Evolutionary conservation across 495 filamentous ascomycete genomes (phyloP).

Genomic region (Neurospora sp.): DNA sequence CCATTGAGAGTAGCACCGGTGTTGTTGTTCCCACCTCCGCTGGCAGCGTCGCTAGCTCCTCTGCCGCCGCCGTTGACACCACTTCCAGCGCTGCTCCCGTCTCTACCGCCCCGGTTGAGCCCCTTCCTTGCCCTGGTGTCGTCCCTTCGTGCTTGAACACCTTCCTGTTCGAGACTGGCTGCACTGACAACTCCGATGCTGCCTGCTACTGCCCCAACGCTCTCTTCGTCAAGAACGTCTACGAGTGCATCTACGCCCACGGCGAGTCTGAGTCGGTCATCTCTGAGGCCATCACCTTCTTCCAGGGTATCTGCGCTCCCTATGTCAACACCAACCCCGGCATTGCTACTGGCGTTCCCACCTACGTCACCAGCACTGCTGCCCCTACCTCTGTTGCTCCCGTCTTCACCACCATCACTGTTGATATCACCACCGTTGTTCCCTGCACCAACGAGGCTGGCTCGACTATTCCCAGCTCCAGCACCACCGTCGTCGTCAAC

Average conservation of each 20-base stretch:
- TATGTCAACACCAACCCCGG: constrained; percentile 70
- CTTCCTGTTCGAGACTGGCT: constrained; percentile 66
- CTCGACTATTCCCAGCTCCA: constrained; percentile 39
- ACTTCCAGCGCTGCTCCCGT: constrained; percentile 23
- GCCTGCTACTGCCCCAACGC: constrained; percentile 79
- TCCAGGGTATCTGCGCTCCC: constrained; percentile 82
- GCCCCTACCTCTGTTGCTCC: constrained; percentile 31
- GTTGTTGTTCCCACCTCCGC: constrained; percentile 7
- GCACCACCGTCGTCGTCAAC: constrained; percentile 42
- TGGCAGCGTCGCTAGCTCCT: neutral
- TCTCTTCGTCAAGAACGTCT: constrained; percentile 69
- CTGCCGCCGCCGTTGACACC: constrained; percentile 9
- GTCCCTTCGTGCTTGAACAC: constrained; percentile 91
- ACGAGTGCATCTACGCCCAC: constrained; percentile 70
- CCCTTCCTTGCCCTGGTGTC: constrained; percentile 53
- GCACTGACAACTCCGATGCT: constrained; percentile 72
- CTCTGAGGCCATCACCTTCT: constrained; percentile 64
- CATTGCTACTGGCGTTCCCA: constrained; percentile 62
- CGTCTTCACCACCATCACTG: constrained; percentile 52
- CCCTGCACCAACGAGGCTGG: constrained; percentile 42
- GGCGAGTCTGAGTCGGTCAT: constrained; percentile 55
- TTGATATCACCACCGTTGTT: constrained; percentile 40
- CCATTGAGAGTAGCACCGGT: neutral
- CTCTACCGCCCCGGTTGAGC: constrained; percentile 33
- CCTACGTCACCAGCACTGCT: constrained; percentile 44